Conservation (phyloP, 1,284 basidiomycete species). For the Puccinia polysora region DNA sequence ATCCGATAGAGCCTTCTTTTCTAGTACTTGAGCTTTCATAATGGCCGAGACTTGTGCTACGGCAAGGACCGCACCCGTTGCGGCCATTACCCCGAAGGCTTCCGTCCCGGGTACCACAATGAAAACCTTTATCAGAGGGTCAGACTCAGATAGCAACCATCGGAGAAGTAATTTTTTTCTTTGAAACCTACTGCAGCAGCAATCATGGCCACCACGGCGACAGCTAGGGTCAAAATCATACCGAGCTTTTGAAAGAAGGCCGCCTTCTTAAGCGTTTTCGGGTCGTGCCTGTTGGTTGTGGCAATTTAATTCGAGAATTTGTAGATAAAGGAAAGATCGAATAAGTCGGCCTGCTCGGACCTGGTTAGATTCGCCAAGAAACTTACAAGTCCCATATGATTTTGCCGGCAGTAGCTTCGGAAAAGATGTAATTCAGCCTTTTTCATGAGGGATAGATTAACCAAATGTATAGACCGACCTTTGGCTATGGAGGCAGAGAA, state of each 20-base stretch:
- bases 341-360: too few species aligned
- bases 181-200: conserved; percentile 1
- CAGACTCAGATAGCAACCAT: neutral
- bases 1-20: neutral
- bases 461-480: neutral
- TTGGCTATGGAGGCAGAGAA: conserved; percentile 3
- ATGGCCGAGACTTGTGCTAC: neutral
- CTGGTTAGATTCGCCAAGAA: too few species aligned
- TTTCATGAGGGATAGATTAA: neutral
- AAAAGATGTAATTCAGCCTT: neutral
- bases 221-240: neutral
- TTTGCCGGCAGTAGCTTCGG: neutral
- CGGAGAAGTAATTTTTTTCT: neutral
- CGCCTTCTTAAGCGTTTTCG: neutral
- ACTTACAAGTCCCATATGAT: conserved; percentile 12
- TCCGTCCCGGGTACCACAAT: neutral
- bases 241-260: neutral
- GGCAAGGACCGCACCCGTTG: conserved; percentile 8
- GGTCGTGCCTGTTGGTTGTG: neutral
- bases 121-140: neutral
- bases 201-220: neutral
- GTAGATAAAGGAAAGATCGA: neutral
- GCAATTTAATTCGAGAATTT: neutral
- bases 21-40: neutral
- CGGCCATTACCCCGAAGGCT: conserved; percentile 1